Evolutionary conservation across 306 rosid species (phyloP), one percentile per base, ranked within the genome.

Genomic region (Cicer pinnatifidum): DNA sequence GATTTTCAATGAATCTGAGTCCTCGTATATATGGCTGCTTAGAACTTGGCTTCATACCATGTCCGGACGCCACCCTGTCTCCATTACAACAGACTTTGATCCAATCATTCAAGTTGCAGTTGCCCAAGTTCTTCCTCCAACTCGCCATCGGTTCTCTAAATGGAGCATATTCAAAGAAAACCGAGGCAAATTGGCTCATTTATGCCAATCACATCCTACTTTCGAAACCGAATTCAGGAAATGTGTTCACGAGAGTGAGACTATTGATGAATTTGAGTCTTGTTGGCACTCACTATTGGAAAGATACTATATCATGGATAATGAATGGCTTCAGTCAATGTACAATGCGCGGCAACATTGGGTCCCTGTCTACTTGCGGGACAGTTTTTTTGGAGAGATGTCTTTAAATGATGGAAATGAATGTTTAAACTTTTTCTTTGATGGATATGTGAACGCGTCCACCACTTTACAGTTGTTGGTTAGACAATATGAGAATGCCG

Each of bases 311-410:
- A 13, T 83, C 78, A 77, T 84, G 91, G 91, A 91, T 74, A 86
- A 93, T 72, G 96, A 90, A 71, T 93, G 98, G 98, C 92, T 93
- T 78, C 96, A 80, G 72, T 86, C 87, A 44, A 86, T 93, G 86
- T 93, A 89, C 83, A 75, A 66, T 63, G 91, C 89, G 45, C 86
- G 96, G 39, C 88, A 78, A 61, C 85, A 83, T 70, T 93, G 98
- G 93, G 93, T 89, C 72, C 92, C 96, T 0, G 96, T 93, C 76
- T 91, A 77, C 83, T 38, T 89, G 87, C 84, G 80, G 47, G 92
- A 88, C 67, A 70, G 87, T 13, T 93, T 93, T 87, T 93, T 89
- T 59, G 96, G 96, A 37, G 96, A 89, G 57, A 71, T 81, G 44
- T 73, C 89, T 64, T 62, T 76, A 13, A 82, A 40, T 69, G 91